Base-by-base conservation (phyloP, 1,284 basidiomycete genomes). In the Irpex lacteus region DNA sequence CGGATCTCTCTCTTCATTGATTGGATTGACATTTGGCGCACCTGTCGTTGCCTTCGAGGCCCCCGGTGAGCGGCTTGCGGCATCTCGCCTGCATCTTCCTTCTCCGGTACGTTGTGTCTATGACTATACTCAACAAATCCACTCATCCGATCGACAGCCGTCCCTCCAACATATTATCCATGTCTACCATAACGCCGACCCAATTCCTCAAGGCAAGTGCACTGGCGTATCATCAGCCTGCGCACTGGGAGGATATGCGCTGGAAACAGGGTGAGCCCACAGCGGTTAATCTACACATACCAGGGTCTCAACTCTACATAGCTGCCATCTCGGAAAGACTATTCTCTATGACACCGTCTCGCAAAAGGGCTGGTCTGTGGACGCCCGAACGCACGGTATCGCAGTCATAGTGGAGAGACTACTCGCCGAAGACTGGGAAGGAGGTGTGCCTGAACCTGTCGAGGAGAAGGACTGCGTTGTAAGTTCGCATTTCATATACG, bases 311-410 rank as follows among this genome's bases (percentile, higher is more conserved):
- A 26, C 44, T 34, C 26, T 57, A 36, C 11, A 11, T 63, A 87
- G 86, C 62, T 98, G 95, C 73, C 95, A 96, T 72, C 82, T 91
- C 4, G 96, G 95, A 11, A 83, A 85, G 75, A 88, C 89, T 1
- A 92, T 98, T 66, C 76, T 97, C 34, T 98, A 97, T 77, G 95
- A 98, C 73, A 96, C 95, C 0, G 93, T 96, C 49, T 87, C 87
- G 3, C 88, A 93, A 69, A 82, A 91, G 32, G 89, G 90, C 6
- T 98, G 96, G 96, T 71, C 85, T 0, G 90, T 92, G 21, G 89
- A 95, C 72, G 78, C 97, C 54, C 86, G 93, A 26, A 91, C 83
- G 18, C 96, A 98, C 72, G 84, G 89, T 9, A 96, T 98, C 68
- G 85, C 88, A n/a, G 85, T 83, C 63, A 82, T 98, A 52, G 92